These are phyloP conservation scores for Gossypium lobatum DNA, from an alignment of 441 rosid genomes.

Conservation along the genomic window DNA sequence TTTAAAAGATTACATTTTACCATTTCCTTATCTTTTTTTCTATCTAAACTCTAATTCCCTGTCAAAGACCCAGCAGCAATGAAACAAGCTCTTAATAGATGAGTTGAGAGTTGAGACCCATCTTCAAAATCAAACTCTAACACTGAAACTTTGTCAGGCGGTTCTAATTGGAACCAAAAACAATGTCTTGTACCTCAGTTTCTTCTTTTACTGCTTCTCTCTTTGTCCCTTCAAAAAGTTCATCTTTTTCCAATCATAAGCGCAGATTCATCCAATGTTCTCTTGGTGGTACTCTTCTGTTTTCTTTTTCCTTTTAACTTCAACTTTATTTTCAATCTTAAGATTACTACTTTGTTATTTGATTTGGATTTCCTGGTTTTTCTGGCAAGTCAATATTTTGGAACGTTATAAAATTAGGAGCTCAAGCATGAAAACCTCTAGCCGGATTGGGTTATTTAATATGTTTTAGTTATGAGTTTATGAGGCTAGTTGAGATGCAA, in stretches of 20 bases:
- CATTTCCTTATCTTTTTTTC: slow-evolving; percentile 9
- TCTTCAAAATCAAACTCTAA: background rate
- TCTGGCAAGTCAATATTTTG: background rate
- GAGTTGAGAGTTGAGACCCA: background rate
- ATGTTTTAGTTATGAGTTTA: background rate
- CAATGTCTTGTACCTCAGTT: slow-evolving; percentile 46
- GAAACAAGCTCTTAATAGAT: background rate
- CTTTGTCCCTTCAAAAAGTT: slow-evolving; percentile 29
- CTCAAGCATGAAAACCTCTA: background rate
- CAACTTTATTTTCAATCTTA: background rate
- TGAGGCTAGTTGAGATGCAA: background rate
- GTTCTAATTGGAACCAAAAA: background rate
- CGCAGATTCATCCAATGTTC: slow-evolving; percentile 46
- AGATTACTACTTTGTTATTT: background rate
- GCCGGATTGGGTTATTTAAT: background rate
- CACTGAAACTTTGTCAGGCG: background rate
- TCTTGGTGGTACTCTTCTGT: slow-evolving; percentile 38
- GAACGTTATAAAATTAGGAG: background rate
- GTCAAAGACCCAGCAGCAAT: background rate
- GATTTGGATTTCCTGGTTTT: background rate
- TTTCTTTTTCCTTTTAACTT: background rate
- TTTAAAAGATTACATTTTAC: background rate
- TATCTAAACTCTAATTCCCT: background rate
- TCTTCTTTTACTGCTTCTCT: slow-evolving; percentile 37
- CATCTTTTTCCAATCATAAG: slow-evolving; percentile 25